phyloP scores from a whole-genome alignment of 768 basidiomycete species.

The Suillus paluster region DNA sequence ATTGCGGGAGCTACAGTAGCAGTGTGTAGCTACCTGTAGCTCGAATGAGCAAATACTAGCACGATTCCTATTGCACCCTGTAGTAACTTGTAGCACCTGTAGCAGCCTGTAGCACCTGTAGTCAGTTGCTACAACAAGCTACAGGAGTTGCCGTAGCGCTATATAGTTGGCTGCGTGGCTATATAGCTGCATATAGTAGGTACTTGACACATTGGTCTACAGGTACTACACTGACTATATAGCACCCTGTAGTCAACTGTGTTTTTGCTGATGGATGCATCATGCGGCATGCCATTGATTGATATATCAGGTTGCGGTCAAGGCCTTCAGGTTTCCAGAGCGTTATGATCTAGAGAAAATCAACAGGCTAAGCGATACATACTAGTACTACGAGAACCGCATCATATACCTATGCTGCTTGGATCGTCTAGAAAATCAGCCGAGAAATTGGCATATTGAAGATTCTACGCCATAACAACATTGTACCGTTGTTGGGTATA shows the following conservation, averaged over 20 bases:
- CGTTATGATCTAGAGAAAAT: not conserved
- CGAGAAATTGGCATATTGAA: not conserved
- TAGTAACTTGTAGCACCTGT: no score
- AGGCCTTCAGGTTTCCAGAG: not conserved
- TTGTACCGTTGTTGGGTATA: not conserved
- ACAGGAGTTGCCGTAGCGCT: not conserved
- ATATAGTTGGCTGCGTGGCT: not conserved
- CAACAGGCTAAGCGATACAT: not conserved
- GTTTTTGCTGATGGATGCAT: not conserved
- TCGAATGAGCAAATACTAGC: no score
- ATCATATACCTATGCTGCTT: not conserved
- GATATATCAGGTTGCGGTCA: constrained; percentile 1
- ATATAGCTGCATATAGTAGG: not conserved
- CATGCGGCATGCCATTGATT: not conserved
- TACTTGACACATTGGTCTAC: not conserved
- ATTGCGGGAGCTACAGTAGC: no score
- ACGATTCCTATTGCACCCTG: no score
- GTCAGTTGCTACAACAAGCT: no score
- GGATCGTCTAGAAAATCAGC: not conserved
- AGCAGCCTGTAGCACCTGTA: no score
- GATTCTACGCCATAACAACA: not conserved
- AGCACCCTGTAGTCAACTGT: not conserved
- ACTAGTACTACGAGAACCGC: not conserved
- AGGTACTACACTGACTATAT: not conserved
- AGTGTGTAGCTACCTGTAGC: no score